Evolutionary conservation across 495 filamentous ascomycete genomes (phyloP), one percentile per base, ranked within the genome.

Genomic region (Cercophora newfieldiana): DNA sequence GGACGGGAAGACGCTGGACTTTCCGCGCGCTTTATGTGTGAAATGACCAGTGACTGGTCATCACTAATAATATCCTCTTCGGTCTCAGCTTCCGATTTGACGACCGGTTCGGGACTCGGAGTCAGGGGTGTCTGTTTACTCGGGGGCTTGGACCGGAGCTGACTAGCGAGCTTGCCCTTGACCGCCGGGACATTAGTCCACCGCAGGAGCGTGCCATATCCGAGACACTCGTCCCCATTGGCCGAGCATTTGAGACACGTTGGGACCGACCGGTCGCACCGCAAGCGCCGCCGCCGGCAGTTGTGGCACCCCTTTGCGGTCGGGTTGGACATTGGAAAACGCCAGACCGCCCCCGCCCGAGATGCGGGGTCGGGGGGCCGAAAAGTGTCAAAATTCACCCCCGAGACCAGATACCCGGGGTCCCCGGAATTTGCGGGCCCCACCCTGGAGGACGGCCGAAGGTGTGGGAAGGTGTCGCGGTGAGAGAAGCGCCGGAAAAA

Each of bases 221-320:
- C 53, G 47, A 71, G 71, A 72, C 81, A 83, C 28, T 75, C 75
- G 75, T 83, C 79, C 37, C 82, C 79, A 25, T 80, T 66, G 54
- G 73, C 76, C 28, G 77, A 75, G 68, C 80, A 83, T 59, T 84
- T 83, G 59, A 78, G 73, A 61, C 85, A 87, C 59, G 73, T 68
- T 0, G 85, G 79, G 0, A 77, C 69, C 0, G 82, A 83, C 31
- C 78, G 78, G 64, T 87, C 85, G 67, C 85, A 87, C 55, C 83
- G 81, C 10, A 83, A 77, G 22, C 82, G 81, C 63, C 82, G 80
- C 1, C 76, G 78, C 4, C 84, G 84, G 66, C 85, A 75, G 67
- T 76, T 76, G 68, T 74, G 62, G 67, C 74, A 76, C 19, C 58
- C 49, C 44, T 61, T 65, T 22, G 66, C n/a, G 31, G 58, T 54